phyloP scores from a whole-genome alignment of 129 eudicot genomes.

The Daucus carota region DH1_v3.0 NC_030385.2:6234001-6234500 shows the following conservation, averaged over 20 bases:
- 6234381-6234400: constrained; percentile 39
- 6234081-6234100: constrained; percentile 61
- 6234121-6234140: constrained; percentile 74
- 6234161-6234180: constrained; percentile 62
- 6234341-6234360: constrained; percentile 8
- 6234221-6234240: constrained; percentile 47
- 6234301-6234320: background rate
- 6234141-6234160: constrained; percentile 53
- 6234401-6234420: constrained; percentile 88
- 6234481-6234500: constrained; percentile 84
- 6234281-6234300: constrained; percentile 3
- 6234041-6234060: constrained; percentile 86
- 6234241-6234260: constrained; percentile 44
- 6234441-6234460: constrained; percentile 86
- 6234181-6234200: constrained; percentile 46
- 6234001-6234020: constrained; percentile 90
- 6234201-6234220: constrained; percentile 47
- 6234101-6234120: constrained; percentile 57
- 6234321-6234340: background rate
- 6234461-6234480: constrained; percentile 75
- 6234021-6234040: constrained; percentile 95
- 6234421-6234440: constrained; percentile 74
- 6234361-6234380: constrained; percentile 57
- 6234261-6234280: constrained; percentile 1
- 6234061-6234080: constrained; percentile 84